phyloP scores from a whole-genome alignment of 179 eudicot species.

The Nepenthes alata region DNA sequence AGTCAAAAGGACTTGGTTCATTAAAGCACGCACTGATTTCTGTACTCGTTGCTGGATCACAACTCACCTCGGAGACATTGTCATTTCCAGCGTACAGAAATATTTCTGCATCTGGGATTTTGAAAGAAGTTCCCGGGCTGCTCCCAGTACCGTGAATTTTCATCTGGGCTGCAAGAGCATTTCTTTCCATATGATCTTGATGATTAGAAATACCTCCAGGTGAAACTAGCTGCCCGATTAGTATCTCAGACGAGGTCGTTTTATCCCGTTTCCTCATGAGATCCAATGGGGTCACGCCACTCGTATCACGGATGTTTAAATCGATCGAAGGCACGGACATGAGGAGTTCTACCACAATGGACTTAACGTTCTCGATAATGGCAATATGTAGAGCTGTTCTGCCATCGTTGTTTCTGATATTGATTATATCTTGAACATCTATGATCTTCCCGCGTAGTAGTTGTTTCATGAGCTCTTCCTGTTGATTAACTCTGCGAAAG shows the following conservation, averaged over 20 bases:
- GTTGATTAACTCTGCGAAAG: slow-evolving; percentile 52
- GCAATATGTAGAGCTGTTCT: slow-evolving; percentile 82
- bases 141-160: slow-evolving; percentile 47
- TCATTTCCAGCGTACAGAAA: slow-evolving; percentile 32
- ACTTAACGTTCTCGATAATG: slow-evolving; percentile 32
- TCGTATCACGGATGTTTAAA: slow-evolving; percentile 37
- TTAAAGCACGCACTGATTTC: slow-evolving; percentile 36
- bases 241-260: slow-evolving; percentile 34
- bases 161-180: slow-evolving; percentile 21
- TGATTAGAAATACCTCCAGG: slow-evolving; percentile 39
- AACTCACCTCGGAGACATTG: slow-evolving; percentile 16
- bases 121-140: slow-evolving; percentile 86
- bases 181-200: slow-evolving; percentile 21
- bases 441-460: slow-evolving; percentile 22
- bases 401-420: slow-evolving; percentile 47
- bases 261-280: slow-evolving; percentile 48
- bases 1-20: slow-evolving; percentile 24
- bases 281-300: slow-evolving; percentile 63
- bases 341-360: slow-evolving; percentile 49
- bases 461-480: slow-evolving; percentile 46
- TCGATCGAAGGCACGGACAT: slow-evolving; percentile 37
- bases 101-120: slow-evolving; percentile 66
- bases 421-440: slow-evolving; percentile 36
- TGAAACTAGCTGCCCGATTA: slow-evolving; percentile 40
- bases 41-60: slow-evolving; percentile 23